Conservation (phyloP, 305 asterid species). For the Fraxinus latifolia region DNA sequence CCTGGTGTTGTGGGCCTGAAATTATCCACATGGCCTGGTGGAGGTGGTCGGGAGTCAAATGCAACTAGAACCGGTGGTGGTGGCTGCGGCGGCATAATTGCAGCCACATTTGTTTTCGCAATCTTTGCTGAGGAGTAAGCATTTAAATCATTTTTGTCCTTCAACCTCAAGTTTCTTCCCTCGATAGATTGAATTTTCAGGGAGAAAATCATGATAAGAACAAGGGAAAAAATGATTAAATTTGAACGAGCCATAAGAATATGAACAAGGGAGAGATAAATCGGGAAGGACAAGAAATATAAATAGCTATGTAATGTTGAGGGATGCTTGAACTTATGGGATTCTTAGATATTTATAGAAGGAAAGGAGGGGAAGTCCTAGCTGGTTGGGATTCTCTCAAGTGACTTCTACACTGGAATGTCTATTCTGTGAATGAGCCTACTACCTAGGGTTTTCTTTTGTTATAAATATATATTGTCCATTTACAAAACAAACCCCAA, state of each 20-base stretch:
- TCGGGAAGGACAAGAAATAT: neutral
- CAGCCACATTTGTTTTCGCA: conserved; percentile 19
- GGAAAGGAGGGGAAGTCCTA: conserved; percentile 27
- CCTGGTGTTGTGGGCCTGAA: conserved; percentile 59
- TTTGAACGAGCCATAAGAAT: conserved; percentile 40
- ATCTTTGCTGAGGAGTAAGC: conserved; percentile 6
- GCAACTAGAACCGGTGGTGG: conserved; percentile 22
- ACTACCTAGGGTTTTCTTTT: neutral
- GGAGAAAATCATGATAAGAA: conserved; percentile 36
- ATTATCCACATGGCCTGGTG: conserved; percentile 40
- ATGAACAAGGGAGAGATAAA: conserved; percentile 1
- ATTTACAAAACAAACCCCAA: no score
- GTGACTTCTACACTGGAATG: neutral
- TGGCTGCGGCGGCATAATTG: neutral
- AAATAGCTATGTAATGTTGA: neutral
- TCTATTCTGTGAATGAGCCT: neutral
- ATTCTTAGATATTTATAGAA: conserved; percentile 47
- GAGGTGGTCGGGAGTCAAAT: conserved; percentile 1
- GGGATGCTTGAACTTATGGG: conserved; percentile 26
- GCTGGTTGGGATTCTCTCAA: conserved; percentile 35
- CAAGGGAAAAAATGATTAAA: conserved; percentile 29
- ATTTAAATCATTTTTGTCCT: conserved; percentile 5
- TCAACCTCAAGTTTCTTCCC: conserved; percentile 37
- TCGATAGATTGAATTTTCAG: conserved; percentile 31
- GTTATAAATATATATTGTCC: neutral